Evolutionary conservation across 768 basidiomycete species (phyloP), one percentile per base, ranked within the genome.

Genomic region (Leccinum subtestaceum): DNA sequence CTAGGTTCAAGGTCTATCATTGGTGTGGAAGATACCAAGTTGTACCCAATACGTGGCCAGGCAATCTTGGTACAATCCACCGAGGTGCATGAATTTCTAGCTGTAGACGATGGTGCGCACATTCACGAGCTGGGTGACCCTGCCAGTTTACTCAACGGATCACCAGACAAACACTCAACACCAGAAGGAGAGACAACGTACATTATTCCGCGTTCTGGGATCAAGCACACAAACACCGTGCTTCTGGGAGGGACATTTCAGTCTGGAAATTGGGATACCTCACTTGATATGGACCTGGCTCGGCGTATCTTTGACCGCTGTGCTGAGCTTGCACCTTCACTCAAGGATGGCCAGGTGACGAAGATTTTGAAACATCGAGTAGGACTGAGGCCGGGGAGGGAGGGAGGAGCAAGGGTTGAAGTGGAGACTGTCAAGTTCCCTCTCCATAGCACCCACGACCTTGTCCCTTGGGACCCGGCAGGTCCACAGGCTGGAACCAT

Each of bases 21-120:
- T 12, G 94, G 93, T 5, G 84, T 95, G 2, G 87, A 94, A 66
- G 95, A 97, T 70, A 78, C 79, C 58, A 76, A 75, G 23, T 75
- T 94, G 23, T 85, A 83, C 68, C 92, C 94, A 1, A 81, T 94
- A 62, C 80, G 93, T 47, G 94, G 94, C 8, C 95, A 96, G 74
- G 88, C 91, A 0, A 85, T 95, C 9, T 70, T 94, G 17, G 78
- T 95, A 21, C 73, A 82, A 40, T 89, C 91, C 2, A 87, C 90
- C 0, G 80, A 81, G 74, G 76, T 91, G 48, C 53, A 75, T 47
- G 75, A 78, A 57, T 75, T 65, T 55, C 36, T 76, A 29, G 50
- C 54, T 64, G 64, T 59, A 27, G 48, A 66, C 10, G 31, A 53
- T 11, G 70, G 77, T 75, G 49, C 55, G 73, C 60, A 47, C 10